These are phyloP conservation scores for Malus hybrid DNA, from an alignment of 331 rosid genomes.

Conservation along the genomic window DNA sequence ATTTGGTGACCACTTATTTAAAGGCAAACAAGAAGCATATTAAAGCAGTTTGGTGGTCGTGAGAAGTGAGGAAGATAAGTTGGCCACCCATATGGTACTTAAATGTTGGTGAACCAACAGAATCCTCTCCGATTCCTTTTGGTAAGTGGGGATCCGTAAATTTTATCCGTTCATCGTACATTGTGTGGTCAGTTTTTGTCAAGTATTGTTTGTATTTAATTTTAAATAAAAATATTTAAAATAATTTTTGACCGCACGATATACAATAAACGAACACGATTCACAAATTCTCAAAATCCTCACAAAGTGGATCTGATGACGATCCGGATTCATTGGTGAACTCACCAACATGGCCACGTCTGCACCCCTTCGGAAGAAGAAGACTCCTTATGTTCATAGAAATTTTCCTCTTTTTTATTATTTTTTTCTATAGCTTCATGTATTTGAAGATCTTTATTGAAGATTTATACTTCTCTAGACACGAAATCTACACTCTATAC, in stretches of 20 bases:
- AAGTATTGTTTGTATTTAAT: no score
- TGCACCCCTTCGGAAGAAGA: background rate
- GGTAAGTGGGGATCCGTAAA: no score
- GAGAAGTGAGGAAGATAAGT: background rate
- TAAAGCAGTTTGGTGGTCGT: background rate
- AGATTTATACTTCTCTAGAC: no score
- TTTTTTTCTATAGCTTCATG: background rate
- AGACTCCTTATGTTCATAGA: background rate
- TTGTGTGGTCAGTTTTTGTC: no score
- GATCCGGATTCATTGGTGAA: background rate
- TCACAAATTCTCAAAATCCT: no score
- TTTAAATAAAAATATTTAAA: no score
- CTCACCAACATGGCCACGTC: slow-evolving; percentile 3
- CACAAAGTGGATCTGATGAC: no score
- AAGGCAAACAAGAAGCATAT: background rate
- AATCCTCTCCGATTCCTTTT: fast-evolving
- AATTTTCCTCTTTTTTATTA: background rate
- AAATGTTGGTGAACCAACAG: background rate
- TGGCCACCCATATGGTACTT: background rate
- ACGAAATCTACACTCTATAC: no score
- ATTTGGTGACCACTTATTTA: background rate
- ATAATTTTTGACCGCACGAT: no score
- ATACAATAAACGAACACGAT: no score
- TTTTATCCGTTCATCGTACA: fast-evolving
- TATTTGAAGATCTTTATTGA: no score